Evolutionary conservation across 2,329 filamentous ascomycete genomes (phyloP).

Genomic region (Venturiaceae sp.): DNA sequence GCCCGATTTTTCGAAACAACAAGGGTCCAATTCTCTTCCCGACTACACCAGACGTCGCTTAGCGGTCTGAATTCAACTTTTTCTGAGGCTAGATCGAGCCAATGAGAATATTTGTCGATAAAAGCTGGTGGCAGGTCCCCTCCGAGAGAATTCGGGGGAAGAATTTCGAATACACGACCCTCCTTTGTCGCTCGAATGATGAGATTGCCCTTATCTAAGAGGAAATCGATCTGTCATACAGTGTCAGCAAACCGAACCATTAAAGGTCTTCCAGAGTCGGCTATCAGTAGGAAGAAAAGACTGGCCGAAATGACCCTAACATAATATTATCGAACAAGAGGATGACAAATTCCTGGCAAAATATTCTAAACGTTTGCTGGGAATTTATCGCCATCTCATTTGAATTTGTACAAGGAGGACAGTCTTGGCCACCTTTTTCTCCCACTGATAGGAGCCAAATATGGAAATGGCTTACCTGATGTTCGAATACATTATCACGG

Average conservation of each 20-base stretch:
- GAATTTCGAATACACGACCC: not conserved
- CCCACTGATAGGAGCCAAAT: too few species aligned
- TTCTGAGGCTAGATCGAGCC: constrained; percentile 41
- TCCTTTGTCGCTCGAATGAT: not conserved
- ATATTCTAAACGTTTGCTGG: too few species aligned
- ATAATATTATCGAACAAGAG: too few species aligned
- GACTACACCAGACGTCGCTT: not conserved
- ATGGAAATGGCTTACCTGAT: not conserved
- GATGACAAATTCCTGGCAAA: too few species aligned
- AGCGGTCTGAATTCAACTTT: constrained; percentile 19
- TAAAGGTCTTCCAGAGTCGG: too few species aligned
- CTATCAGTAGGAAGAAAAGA: too few species aligned
- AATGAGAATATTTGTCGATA: constrained; percentile 46
- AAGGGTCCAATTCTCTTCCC: not conserved
- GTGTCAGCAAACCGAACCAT: not conserved
- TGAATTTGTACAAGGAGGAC: too few species aligned
- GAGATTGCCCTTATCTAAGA: not conserved
- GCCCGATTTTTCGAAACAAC: not conserved
- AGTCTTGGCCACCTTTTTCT: too few species aligned
- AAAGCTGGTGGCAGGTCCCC: constrained; percentile 43
- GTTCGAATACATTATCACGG: not conserved
- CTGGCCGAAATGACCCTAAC: too few species aligned
- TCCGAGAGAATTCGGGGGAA: not conserved
- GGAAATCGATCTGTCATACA: not conserved
- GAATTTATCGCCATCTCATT: too few species aligned